Conservation (phyloP, 2,329 filamentous ascomycete species). For the Epichloe brachyelytri region DNA sequence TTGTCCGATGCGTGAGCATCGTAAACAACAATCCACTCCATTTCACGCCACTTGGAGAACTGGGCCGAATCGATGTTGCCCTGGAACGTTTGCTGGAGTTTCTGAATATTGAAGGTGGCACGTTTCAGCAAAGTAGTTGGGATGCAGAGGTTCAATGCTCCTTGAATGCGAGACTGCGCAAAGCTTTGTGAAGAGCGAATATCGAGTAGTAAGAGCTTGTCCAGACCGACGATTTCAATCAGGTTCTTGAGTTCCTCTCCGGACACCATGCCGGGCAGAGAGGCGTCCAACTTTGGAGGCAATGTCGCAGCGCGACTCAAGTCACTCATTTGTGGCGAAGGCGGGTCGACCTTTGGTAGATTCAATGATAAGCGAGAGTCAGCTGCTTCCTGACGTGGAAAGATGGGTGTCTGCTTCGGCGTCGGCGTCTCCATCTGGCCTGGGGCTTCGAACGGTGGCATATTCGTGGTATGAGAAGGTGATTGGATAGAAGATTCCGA, state of each 20-base stretch:
- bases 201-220: conserved; percentile 59
- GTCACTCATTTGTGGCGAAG: conserved; percentile 15
- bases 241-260: conserved; percentile 42
- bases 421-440: conserved; percentile 16
- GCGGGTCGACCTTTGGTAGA: conserved; percentile 30
- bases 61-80: conserved; percentile 52
- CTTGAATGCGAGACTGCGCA: conserved; percentile 56
- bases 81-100: conserved; percentile 77
- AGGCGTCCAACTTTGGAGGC: conserved; percentile 34
- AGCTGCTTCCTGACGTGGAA: conserved; percentile 34
- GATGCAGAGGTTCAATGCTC: conserved; percentile 87
- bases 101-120: conserved; percentile 78
- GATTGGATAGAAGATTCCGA: conserved; percentile 34
- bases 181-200: conserved; percentile 79
- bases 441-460: conserved; percentile 30
- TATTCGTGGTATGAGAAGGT: conserved; percentile 22
- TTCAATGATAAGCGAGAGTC: conserved; percentile 43
- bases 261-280: conserved; percentile 38
- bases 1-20: conserved; percentile 64
- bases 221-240: conserved; percentile 28
- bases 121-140: conserved; percentile 88
- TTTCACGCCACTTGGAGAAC: conserved; percentile 65
- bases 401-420: conserved; percentile 13
- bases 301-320: conserved; percentile 34
- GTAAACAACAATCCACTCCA: conserved; percentile 73